phyloP scores from a whole-genome alignment of 345 rosid genomes.

The Dipteronia dyeriana region DNA sequence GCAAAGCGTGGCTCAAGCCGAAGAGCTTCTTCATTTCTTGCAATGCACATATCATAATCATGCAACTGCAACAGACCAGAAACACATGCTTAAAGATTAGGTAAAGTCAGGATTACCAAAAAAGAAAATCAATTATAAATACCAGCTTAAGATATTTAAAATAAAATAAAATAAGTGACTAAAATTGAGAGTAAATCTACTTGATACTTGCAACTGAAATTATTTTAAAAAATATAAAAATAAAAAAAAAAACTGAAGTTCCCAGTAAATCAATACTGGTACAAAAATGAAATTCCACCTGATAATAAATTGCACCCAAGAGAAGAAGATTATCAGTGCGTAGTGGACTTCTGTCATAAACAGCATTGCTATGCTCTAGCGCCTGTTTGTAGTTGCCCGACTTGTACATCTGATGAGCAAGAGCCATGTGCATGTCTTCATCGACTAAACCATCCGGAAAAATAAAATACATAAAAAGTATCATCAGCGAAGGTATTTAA shows the following conservation, averaged over 20 bases:
- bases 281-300: conserved; percentile 44
- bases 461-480: not conserved
- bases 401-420: conserved; percentile 86
- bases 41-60: conserved; percentile 95
- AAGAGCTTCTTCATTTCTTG: conserved; percentile 95
- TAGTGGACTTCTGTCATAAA: conserved; percentile 70
- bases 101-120: not conserved
- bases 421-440: conserved; percentile 69
- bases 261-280: not conserved
- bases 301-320: conserved; percentile 92
- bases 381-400: conserved; percentile 83
- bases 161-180: not conserved
- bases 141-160: not conserved
- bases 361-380: conserved; percentile 70
- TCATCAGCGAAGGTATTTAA: conserved; percentile 11
- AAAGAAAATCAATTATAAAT: not conserved
- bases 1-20: conserved; percentile 88
- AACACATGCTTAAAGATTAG: not conserved
- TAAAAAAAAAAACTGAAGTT: not conserved
- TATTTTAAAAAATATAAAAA: not conserved
- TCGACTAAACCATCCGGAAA: conserved; percentile 47
- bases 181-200: not conserved
- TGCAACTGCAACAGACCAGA: conserved; percentile 54
- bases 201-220: not conserved
- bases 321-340: conserved; percentile 97